Evolutionary conservation across 352 stramenopile species (phyloP).

Genomic region (Phytophthora cryptogea): DNA sequence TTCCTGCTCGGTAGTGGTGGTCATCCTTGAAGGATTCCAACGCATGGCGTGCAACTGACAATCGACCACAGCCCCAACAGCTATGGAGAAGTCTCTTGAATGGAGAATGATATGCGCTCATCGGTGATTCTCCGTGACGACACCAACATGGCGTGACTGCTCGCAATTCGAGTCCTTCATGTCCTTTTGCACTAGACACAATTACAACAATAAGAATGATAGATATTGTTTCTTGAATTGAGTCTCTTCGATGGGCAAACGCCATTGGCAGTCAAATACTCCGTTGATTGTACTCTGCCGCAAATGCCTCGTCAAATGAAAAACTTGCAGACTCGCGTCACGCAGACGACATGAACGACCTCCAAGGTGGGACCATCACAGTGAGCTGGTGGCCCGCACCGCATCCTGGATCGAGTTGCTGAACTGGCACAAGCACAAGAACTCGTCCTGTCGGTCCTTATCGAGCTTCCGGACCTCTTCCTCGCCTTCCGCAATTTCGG

Average conservation of each 20-base stretch:
- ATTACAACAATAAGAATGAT: not conserved
- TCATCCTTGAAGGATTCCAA: not conserved
- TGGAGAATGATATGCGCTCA: constrained; percentile 9
- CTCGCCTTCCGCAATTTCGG: constrained; percentile 47
- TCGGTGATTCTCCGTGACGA: constrained; percentile 9
- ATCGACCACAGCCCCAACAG: not conserved
- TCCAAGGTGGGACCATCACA: not conserved
- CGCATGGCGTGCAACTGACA: not conserved
- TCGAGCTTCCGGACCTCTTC: constrained; percentile 48
- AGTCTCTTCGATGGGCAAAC: constrained; percentile 1
- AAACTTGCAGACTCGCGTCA: constrained; percentile 13
- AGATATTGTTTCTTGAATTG: constrained; percentile 3
- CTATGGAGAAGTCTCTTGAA: constrained; percentile 11
- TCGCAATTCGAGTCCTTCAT: not conserved
- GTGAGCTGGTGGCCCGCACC: constrained; percentile 23
- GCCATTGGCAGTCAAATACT: constrained; percentile 3
- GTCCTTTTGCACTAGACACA: not conserved
- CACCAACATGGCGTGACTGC: not conserved
- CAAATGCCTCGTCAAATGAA: constrained; percentile 8
- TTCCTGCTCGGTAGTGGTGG: constrained; percentile 13
- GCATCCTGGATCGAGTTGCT: constrained; percentile 54
- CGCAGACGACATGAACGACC: not conserved
- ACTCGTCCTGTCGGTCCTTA: constrained; percentile 46
- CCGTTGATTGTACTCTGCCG: constrained; percentile 18
- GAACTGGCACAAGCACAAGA: constrained; percentile 55